These are phyloP conservation scores for Zopfochytrium polystomum DNA, from an alignment of 371 early-diverging fungal species.

Conservation along the genomic window DNA sequence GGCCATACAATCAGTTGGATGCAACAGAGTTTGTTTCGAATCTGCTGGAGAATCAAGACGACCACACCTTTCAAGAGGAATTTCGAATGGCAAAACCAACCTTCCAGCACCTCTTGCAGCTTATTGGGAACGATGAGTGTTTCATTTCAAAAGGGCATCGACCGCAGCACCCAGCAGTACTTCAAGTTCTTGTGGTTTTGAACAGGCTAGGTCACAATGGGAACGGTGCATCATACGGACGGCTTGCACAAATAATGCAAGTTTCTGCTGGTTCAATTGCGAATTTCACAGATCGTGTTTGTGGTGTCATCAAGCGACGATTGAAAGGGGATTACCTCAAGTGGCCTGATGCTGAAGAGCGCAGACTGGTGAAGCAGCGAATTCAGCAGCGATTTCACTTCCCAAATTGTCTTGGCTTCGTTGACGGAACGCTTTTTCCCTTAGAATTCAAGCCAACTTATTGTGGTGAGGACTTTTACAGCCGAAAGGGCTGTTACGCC, in stretches of 20 bases:
- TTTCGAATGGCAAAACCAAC: not conserved
- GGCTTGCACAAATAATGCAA: not conserved
- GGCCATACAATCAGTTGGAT: not conserved
- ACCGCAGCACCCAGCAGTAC: not conserved
- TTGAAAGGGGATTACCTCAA: not conserved
- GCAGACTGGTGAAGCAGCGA: not conserved
- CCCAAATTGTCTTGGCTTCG: conserved; percentile 14
- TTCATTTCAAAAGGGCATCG: not conserved
- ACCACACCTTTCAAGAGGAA: not conserved
- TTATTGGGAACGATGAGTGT: not conserved
- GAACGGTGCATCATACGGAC: not conserved
- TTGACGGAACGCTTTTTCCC: conserved; percentile 16
- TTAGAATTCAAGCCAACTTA: conserved; percentile 1
- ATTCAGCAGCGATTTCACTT: conserved; percentile 3
- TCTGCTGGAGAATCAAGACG: not conserved
- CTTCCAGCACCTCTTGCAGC: not conserved
- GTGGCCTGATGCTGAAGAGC: conserved; percentile 2
- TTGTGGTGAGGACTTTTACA: conserved; percentile 6
- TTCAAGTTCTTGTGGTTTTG: not conserved
- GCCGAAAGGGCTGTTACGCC: conserved; percentile 4
- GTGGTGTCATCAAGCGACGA: not conserved
- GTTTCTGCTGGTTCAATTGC: not conserved
- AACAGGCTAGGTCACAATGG: not conserved
- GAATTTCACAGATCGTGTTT: not conserved
- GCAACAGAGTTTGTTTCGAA: not conserved